These are phyloP conservation scores for Pseudofabraea citricarpa DNA, from an alignment of 2,329 filamentous ascomycete genomes.

Conservation along the genomic window DNA sequence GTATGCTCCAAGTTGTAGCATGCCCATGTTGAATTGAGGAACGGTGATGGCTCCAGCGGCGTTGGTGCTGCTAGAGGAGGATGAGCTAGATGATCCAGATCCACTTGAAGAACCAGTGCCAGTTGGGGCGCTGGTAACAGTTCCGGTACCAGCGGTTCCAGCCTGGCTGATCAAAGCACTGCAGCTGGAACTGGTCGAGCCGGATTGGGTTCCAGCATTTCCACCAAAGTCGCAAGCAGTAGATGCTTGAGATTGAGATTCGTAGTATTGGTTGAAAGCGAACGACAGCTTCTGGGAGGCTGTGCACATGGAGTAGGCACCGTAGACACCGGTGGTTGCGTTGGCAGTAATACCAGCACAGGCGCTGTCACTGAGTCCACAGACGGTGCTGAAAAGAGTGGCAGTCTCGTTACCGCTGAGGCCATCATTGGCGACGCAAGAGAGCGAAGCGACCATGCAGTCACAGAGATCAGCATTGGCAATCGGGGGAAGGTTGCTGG, in stretches of 20 bases:
- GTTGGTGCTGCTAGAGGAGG: slow-evolving; percentile 15
- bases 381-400: slow-evolving; percentile 70
- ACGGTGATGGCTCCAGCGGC: slow-evolving; percentile 38
- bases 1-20: slow-evolving; percentile 44
- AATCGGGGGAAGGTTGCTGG: slow-evolving; percentile 68
- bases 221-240: slow-evolving; percentile 70
- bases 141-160: slow-evolving; percentile 54
- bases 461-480: slow-evolving; percentile 75
- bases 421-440: slow-evolving; percentile 60
- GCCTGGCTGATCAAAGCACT: slow-evolving; percentile 54
- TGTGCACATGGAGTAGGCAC: slow-evolving; percentile 74
- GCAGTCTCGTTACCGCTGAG: slow-evolving; percentile 56
- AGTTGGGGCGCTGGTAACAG: slow-evolving; percentile 43
- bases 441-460: slow-evolving; percentile 76
- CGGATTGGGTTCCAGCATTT: slow-evolving; percentile 49
- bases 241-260: slow-evolving; percentile 44
- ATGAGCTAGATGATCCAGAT: slow-evolving; percentile 20
- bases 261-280: slow-evolving; percentile 71
- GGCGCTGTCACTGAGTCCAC: slow-evolving; percentile 48
- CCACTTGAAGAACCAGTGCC: slow-evolving; percentile 26
- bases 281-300: slow-evolving; percentile 66
- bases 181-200: slow-evolving; percentile 49
- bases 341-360: slow-evolving; percentile 69
- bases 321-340: slow-evolving; percentile 63
- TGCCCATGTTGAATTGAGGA: slow-evolving; percentile 38